Base-by-base conservation (phyloP, 306 rosid genomes). In the Castanopsis chinensis region DNA sequence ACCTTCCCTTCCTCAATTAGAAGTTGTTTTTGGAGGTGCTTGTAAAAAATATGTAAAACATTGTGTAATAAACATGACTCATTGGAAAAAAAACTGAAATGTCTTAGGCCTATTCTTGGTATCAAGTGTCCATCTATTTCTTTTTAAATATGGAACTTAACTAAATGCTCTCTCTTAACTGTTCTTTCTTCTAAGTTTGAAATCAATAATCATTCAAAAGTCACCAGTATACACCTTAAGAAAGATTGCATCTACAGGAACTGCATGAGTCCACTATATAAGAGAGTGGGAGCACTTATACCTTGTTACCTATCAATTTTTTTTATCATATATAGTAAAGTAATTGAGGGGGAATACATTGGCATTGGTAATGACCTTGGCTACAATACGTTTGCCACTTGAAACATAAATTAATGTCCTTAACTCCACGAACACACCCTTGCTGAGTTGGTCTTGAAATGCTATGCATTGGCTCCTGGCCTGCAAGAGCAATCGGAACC, bases 121-220 rank as follows among this genome's bases (percentile, higher is more conserved):
- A 41, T 8, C 45, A 41, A 2, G 45, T 41, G 0, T 41, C 12
- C 12, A 41, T 8, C 11, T 41, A 41, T 41, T 8, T 41, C 45
- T 41, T 41, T 41, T 41, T 8, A 0, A 41, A 41, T 41, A 41
- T 41, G 45, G 45, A 41, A 41, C 45, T 41, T 41, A 8, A 41
- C 45, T 2, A 8, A 41, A 41, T 41, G 45, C 45, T 41, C 45
- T 41, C 45, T 41, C 45, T 8, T 41, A 8, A 41, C 45, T 2
- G 45, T 41, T 41, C 11, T 41, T 41, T 41, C 45, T 41, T 41
- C 45, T 2, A 41, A 41, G 12, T 41, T 37, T 41, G 45, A 8
- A 41, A 41, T 41, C 32, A 74, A 82, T 83, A 83, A 63, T 78
- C 80, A 13, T 83, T 82, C 67, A 83, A 74, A 49, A 83, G 74